Evolutionary conservation across 495 filamentous ascomycete species (phyloP).

Genomic region (Cryomyces antarcticus): DNA sequence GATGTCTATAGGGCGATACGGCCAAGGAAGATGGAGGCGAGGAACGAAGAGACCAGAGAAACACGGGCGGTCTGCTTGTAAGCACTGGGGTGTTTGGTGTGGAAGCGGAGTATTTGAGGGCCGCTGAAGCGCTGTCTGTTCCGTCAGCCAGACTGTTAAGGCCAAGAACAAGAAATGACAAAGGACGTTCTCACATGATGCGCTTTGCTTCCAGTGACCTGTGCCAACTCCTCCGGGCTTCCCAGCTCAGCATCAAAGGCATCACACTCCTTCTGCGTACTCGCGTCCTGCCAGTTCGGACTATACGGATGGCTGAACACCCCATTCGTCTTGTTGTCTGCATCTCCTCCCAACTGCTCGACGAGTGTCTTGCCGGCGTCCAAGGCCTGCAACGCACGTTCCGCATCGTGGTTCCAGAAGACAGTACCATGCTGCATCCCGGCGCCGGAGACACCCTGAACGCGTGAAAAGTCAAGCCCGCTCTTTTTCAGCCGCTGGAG

Average conservation of each 20-base stretch:
- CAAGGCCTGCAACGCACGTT: conserved; percentile 37
- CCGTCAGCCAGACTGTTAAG: background rate
- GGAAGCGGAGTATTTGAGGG: conserved; percentile 81
- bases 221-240: conserved; percentile 41
- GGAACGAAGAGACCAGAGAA: conserved; percentile 83
- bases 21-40: conserved; percentile 81
- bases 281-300: conserved; percentile 95
- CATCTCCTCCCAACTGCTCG: conserved; percentile 14
- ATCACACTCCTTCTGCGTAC: conserved; percentile 81
- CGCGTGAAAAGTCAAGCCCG: conserved; percentile 53
- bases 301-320: conserved; percentile 76
- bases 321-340: conserved; percentile 28
- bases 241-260: conserved; percentile 58
- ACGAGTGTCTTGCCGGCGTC: conserved; percentile 22
- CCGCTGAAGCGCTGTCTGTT: conserved; percentile 73
- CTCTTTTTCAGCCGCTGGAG: conserved; percentile 47
- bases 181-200: conserved; percentile 48
- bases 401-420: conserved; percentile 65
- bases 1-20: conserved; percentile 73
- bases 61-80: conserved; percentile 69
- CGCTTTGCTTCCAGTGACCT: conserved; percentile 71
- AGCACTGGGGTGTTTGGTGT: conserved; percentile 52
- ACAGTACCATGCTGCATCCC: conserved; percentile 96
- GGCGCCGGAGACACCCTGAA: conserved; percentile 72
- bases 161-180: background rate